Evolutionary conservation across 768 basidiomycete species (phyloP).

Genomic region (Aureoboletus auriporus): DNA sequence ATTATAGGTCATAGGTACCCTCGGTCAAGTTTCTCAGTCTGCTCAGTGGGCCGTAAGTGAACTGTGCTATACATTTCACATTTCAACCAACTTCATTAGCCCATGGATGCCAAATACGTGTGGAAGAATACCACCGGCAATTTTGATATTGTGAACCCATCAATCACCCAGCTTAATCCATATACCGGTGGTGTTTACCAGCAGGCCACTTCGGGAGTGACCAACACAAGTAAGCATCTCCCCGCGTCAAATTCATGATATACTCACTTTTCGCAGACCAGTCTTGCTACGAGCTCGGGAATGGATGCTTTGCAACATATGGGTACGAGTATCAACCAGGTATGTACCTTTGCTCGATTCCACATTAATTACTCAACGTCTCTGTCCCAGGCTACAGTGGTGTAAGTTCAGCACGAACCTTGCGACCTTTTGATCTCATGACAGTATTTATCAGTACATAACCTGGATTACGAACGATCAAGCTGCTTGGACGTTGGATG

Average conservation of each 20-base stretch:
- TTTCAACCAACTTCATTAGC: conserved; percentile 36
- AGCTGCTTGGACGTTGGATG: conserved; percentile 67
- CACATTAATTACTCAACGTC: background rate
- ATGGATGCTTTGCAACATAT: conserved; percentile 62
- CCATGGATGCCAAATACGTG: conserved; percentile 69
- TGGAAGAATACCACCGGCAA: conserved; percentile 67
- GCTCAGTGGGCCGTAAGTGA: conserved; percentile 72
- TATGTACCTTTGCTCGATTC: conserved; percentile 14
- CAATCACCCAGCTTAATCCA: conserved; percentile 51
- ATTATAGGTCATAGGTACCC: conserved; percentile 34
- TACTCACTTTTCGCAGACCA: conserved; percentile 44
- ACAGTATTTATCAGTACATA: conserved; percentile 52
- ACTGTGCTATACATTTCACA: background rate
- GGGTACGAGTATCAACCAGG: conserved; percentile 82
- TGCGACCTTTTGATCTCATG: conserved; percentile 3
- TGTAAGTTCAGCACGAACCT: conserved; percentile 33
- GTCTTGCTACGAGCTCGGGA: conserved; percentile 54
- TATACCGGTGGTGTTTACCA: conserved; percentile 79
- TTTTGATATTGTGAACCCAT: conserved; percentile 50
- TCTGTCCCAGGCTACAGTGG: conserved; percentile 30
- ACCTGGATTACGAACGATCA: conserved; percentile 67
- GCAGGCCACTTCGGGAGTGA: conserved; percentile 75
- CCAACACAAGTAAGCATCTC: conserved; percentile 47
- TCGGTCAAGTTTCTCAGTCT: conserved; percentile 75
- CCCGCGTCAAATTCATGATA: background rate